Conservation (phyloP, 805 yeast genomes). For the Wickerhamomyces queroliae region DNA sequence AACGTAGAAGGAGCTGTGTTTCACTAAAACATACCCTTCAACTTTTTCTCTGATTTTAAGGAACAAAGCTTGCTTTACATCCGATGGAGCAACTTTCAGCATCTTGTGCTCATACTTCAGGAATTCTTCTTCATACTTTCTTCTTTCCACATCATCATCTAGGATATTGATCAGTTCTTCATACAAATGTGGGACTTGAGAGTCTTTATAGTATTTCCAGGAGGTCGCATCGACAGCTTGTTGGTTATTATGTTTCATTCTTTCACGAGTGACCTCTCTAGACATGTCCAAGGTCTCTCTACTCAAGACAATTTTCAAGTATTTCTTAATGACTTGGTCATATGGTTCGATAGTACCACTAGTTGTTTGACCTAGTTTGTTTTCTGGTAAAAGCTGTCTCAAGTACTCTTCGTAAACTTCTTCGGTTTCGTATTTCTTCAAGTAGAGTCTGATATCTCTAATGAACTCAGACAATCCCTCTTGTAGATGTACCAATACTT, state of each 20-base stretch:
- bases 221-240: slow-evolving; percentile 32
- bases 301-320: slow-evolving; percentile 32
- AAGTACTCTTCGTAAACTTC: slow-evolving; percentile 43
- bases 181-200: slow-evolving; percentile 50
- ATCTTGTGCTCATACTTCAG: slow-evolving; percentile 51
- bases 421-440: slow-evolving; percentile 25
- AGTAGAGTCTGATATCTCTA: slow-evolving; percentile 40
- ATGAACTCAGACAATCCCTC: slow-evolving; percentile 42
- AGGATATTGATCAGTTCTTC: slow-evolving; percentile 49
- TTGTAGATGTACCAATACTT: slow-evolving; percentile 35
- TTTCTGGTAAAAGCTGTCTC: slow-evolving; percentile 48
- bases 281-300: slow-evolving; percentile 38
- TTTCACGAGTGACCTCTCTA: slow-evolving; percentile 37
- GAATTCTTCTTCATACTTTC: slow-evolving; percentile 50
- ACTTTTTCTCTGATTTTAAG: slow-evolving; percentile 47
- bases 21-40: slow-evolving; percentile 68
- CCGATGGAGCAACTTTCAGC: slow-evolving; percentile 45
- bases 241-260: slow-evolving; percentile 29
- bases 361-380: slow-evolving; percentile 45
- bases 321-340: slow-evolving; percentile 36
- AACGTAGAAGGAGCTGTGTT: slow-evolving; percentile 52
- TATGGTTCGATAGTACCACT: slow-evolving; percentile 43
- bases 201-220: slow-evolving; percentile 42
- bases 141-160: slow-evolving; percentile 57
- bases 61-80: slow-evolving; percentile 31